Evolutionary conservation across 176 grass and related monocot species (phyloP).

Genomic region (Elaeis guineensis): DNA sequence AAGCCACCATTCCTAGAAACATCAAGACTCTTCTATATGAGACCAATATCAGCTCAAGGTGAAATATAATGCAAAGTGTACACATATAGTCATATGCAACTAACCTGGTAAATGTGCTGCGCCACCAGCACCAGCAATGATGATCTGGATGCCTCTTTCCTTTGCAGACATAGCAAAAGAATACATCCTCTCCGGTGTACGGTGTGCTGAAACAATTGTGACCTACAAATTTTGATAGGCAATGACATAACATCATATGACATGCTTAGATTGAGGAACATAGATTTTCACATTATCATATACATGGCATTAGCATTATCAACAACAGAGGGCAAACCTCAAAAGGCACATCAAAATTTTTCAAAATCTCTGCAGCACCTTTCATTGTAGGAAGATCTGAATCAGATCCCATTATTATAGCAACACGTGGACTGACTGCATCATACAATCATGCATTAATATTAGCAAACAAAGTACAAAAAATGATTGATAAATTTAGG

Average conservation of each 20-base stretch:
- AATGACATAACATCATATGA: constrained; percentile 9
- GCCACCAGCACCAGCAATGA: constrained; percentile 90
- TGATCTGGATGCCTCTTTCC: constrained; percentile 68
- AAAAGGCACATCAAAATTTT: constrained; percentile 53
- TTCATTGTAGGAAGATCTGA: constrained; percentile 84
- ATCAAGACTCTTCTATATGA: not conserved
- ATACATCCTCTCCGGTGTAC: constrained; percentile 77
- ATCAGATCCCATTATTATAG: constrained; percentile 92
- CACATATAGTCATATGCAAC: not conserved
- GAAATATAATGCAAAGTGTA: not conserved
- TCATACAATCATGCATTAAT: not conserved
- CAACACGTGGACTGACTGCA: constrained; percentile 52
- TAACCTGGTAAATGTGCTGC: constrained; percentile 88
- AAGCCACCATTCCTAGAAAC: constrained; percentile 83
- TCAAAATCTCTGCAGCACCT: constrained; percentile 59
- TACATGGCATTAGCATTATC: too few species aligned
- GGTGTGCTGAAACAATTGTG: constrained; percentile 88
- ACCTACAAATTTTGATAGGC: constrained; percentile 35
- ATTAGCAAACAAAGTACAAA: not conserved
- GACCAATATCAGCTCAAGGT: not conserved
- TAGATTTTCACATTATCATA: not conserved
- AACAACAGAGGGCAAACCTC: constrained; percentile 41
- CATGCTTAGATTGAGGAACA: not conserved
- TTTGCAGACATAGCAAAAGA: constrained; percentile 59
- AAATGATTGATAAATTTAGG: too few species aligned